Evolutionary conservation across 2,329 filamentous ascomycete species (phyloP).

Genomic region (Dactylellina sp.): DNA sequence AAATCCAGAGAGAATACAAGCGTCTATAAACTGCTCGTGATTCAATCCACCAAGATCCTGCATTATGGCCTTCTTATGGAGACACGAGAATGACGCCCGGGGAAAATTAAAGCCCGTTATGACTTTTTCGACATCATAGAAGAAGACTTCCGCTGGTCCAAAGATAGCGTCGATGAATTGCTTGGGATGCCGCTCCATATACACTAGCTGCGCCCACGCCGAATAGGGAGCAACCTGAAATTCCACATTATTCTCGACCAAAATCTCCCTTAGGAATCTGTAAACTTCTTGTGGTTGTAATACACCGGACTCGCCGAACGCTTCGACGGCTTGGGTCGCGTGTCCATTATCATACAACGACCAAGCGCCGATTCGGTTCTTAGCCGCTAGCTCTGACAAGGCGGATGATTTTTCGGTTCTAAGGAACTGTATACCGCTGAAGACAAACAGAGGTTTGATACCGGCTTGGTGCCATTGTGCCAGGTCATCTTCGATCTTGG

Average conservation of each 20-base stretch:
- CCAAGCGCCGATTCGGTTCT: slow-evolving; percentile 84
- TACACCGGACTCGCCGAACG: slow-evolving; percentile 86
- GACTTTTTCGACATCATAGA: slow-evolving; percentile 61
- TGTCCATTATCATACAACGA: slow-evolving; percentile 83
- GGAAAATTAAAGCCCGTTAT: slow-evolving; percentile 74
- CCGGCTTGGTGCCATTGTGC: slow-evolving; percentile 76
- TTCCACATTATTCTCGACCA: slow-evolving; percentile 59
- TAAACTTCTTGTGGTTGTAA: slow-evolving; percentile 59
- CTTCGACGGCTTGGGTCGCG: slow-evolving; percentile 81
- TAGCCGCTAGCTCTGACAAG: slow-evolving; percentile 73
- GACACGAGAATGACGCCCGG: slow-evolving; percentile 72
- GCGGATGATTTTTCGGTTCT: slow-evolving; percentile 76
- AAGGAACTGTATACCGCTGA: slow-evolving; percentile 84
- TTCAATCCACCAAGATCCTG: slow-evolving; percentile 73
- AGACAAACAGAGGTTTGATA: slow-evolving; percentile 87
- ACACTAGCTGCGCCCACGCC: slow-evolving; percentile 61
- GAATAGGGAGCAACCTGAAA: slow-evolving; percentile 61
- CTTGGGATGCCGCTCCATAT: slow-evolving; percentile 59
- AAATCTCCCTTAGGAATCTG: slow-evolving; percentile 59
- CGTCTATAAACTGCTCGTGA: slow-evolving; percentile 81
- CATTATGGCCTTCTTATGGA: slow-evolving; percentile 76
- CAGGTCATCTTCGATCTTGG: slow-evolving; percentile 80
- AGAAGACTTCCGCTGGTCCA: slow-evolving; percentile 60
- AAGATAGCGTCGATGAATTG: slow-evolving; percentile 61
- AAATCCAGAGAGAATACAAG: slow-evolving; percentile 83